Evolutionary conservation across 345 rosid species (phyloP).

Genomic region (Psidium guajava): DNA sequence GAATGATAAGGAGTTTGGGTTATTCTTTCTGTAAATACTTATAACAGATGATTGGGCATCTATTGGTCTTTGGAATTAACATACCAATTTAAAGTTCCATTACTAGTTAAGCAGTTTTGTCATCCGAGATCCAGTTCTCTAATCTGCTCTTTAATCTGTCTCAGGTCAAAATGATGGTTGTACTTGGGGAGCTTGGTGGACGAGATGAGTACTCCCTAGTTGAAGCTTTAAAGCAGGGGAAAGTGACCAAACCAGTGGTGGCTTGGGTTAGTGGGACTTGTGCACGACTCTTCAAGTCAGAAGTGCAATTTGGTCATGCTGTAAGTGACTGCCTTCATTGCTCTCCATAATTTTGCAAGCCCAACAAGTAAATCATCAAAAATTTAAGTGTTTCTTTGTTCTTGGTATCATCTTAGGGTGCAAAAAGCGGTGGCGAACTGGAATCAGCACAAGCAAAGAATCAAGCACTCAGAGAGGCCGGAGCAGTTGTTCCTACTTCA

Average conservation of each 20-base stretch:
- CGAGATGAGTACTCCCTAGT: slow-evolving; percentile 92
- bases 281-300: slow-evolving; percentile 91
- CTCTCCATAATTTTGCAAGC: not conserved
- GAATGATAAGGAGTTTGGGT: not conserved
- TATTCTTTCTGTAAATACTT: not conserved
- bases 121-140: not conserved
- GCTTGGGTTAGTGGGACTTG: slow-evolving; percentile 99
- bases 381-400: not conserved
- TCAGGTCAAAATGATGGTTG: slow-evolving; percentile 90
- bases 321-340: slow-evolving; percentile 39
- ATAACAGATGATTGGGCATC: not conserved
- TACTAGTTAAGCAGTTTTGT: not conserved
- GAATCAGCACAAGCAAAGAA: slow-evolving; percentile 99
- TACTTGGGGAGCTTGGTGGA: slow-evolving; percentile 98
- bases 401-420: slow-evolving; percentile 44
- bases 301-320: slow-evolving; percentile 99
- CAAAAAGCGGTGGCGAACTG: slow-evolving; percentile 97
- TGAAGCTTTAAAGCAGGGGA: slow-evolving; percentile 91
- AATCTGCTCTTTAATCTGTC: not conserved
- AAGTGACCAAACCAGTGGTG: slow-evolving; percentile 88
- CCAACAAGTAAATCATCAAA: not conserved
- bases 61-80: not conserved
- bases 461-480: slow-evolving; percentile 78
- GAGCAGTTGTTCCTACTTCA: slow-evolving; percentile 92
- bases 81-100: not conserved